phyloP scores from a whole-genome alignment of 2,329 filamentous ascomycete genomes.

The Ascocoryne sarcoides region DNA sequence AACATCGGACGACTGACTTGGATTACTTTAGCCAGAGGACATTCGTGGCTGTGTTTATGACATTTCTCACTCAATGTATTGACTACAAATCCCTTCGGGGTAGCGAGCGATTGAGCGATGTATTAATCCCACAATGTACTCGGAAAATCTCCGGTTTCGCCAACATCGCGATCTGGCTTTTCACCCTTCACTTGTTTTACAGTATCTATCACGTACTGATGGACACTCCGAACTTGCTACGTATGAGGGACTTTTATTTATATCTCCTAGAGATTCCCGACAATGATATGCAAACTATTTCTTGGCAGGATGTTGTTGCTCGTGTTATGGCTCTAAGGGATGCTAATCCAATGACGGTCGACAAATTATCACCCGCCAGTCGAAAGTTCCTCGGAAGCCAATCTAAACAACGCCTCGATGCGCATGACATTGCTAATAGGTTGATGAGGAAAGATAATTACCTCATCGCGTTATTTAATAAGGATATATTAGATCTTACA shows the following conservation, averaged over 20 bases:
- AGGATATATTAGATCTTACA: constrained; percentile 82
- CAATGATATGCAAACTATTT: constrained; percentile 63
- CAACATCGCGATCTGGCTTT: constrained; percentile 45
- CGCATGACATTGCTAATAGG: constrained; percentile 93
- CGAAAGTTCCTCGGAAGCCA: constrained; percentile 61
- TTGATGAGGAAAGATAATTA: constrained; percentile 97
- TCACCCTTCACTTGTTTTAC: constrained; percentile 56
- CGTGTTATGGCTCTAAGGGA: constrained; percentile 63
- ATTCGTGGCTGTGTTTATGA: constrained; percentile 60
- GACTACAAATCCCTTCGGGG: constrained; percentile 51
- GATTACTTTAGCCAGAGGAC: constrained; percentile 44
- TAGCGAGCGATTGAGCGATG: constrained; percentile 39
- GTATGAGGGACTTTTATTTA: constrained; percentile 62
- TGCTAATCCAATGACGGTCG: constrained; percentile 57
- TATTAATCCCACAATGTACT: constrained; percentile 53
- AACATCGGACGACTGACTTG: constrained; percentile 6
- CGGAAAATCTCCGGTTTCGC: constrained; percentile 32
- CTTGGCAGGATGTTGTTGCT: constrained; percentile 64
- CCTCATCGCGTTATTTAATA: constrained; percentile 93
- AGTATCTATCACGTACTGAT: constrained; percentile 48
- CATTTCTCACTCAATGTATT: constrained; percentile 61
- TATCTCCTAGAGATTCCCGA: constrained; percentile 61
- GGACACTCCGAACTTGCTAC: constrained; percentile 49
- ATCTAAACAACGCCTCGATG: constrained; percentile 89
- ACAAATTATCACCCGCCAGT: constrained; percentile 47